A percentile compares a stretch with the other conserved stretches of the same genome.
Evolutionary conservation across 352 stramenopile genomes (phyloP).

Genomic region (Phytopythium litorale): DNA sequence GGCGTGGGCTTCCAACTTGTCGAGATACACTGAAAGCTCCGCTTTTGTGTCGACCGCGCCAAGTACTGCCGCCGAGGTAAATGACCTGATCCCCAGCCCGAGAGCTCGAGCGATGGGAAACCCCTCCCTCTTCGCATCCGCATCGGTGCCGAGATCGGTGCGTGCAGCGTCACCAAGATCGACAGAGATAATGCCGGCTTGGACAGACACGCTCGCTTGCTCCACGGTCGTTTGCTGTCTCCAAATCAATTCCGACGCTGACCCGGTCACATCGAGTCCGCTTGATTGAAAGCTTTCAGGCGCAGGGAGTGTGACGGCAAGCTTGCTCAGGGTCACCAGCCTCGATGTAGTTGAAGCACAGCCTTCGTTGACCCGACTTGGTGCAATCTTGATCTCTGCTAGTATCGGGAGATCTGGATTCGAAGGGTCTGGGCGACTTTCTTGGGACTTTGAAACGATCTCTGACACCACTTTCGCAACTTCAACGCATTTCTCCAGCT

Average conservation of each 20-base stretch:
- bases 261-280: slow-evolving; percentile 1
- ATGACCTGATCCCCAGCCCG: not conserved
- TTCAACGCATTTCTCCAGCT: slow-evolving; percentile 21
- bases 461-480: slow-evolving; percentile 20
- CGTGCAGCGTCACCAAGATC: not conserved
- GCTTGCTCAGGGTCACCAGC: slow-evolving; percentile 1
- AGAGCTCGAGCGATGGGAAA: not conserved
- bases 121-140: not conserved
- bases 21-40: not conserved
- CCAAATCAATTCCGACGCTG: slow-evolving; percentile 18
- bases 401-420: not conserved
- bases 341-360: not conserved
- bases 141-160: not conserved
- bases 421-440: not conserved
- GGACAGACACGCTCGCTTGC: slow-evolving; percentile 9
- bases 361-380: not conserved
- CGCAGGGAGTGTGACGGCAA: not conserved
- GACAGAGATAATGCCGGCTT: slow-evolving; percentile 12
- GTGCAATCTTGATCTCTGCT: not conserved
- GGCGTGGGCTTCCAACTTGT: slow-evolving; percentile 5
- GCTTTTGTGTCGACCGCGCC: not conserved
- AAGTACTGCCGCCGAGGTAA: too few species aligned
- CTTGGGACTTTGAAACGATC: not conserved
- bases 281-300: not conserved
- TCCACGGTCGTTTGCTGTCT: slow-evolving; percentile 8